Evolutionary conservation across 352 stramenopile species (phyloP).

Genomic region (Phytopythium vexans): DNA sequence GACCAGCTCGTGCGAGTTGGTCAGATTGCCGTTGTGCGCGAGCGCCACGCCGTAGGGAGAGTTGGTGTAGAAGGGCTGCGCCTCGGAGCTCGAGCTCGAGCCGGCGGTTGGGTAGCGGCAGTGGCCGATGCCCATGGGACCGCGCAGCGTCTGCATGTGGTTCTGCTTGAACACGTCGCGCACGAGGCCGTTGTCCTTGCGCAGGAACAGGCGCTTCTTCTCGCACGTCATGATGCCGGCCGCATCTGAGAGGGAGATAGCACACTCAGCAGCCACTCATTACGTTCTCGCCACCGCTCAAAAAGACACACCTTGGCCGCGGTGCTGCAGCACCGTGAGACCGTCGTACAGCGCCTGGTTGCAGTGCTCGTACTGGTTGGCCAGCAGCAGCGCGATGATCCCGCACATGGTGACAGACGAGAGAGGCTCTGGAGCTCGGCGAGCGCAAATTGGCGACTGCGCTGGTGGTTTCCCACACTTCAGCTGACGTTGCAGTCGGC

Average conservation of each 20-base stretch:
- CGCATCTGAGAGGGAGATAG: slow-evolving; percentile 42
- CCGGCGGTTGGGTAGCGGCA: slow-evolving; percentile 98
- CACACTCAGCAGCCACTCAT: background rate
- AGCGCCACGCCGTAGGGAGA: slow-evolving; percentile 98
- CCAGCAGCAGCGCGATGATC: slow-evolving; percentile 96
- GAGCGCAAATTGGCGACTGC: too few relatives aligned
- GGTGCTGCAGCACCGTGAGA: slow-evolving; percentile 97
- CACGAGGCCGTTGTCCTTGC: slow-evolving; percentile 98
- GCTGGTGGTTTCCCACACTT: too few relatives aligned
- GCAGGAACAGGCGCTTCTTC: slow-evolving; percentile 92
- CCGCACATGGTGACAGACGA: slow-evolving; percentile 98
- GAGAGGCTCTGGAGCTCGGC: too few relatives aligned
- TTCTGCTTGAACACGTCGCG: slow-evolving; percentile 99
- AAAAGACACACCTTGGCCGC: slow-evolving; percentile 86
- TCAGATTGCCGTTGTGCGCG: slow-evolving; percentile 99
- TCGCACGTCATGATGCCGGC: slow-evolving; percentile 96
- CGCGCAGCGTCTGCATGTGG: slow-evolving; percentile 95
- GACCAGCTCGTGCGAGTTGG: slow-evolving; percentile 96
- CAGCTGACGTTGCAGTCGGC: too few relatives aligned
- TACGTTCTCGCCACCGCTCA: background rate
- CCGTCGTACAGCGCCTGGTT: slow-evolving; percentile 95
- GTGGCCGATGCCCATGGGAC: slow-evolving; percentile 97
- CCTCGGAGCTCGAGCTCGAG: slow-evolving; percentile 86
- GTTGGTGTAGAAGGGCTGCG: slow-evolving; percentile 99
- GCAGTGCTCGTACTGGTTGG: slow-evolving; percentile 94